These are phyloP conservation scores for Thalassiosira livingstoniorum DNA, from an alignment of 352 stramenopile genomes.

Conservation along the genomic window DNA sequence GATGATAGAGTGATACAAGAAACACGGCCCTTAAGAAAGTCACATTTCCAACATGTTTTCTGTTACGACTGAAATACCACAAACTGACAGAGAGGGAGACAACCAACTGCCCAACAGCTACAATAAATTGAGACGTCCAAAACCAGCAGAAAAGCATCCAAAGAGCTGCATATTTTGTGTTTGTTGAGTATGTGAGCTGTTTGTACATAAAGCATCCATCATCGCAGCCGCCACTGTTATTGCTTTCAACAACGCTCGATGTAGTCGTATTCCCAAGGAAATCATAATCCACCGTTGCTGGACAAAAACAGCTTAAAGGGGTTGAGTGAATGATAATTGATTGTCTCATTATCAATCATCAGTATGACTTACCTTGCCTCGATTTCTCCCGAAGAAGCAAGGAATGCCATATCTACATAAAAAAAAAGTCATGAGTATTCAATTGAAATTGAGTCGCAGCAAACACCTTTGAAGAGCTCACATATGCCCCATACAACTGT, in stretches of 20 bases:
- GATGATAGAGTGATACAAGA: constrained; percentile 88
- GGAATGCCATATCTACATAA: constrained; percentile 66
- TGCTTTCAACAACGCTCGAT: constrained; percentile 11
- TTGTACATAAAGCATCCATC: constrained; percentile 46
- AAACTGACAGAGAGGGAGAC: constrained; percentile 88
- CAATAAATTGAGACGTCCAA: constrained; percentile 96
- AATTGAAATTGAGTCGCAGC: neutral
- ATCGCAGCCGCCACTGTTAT: constrained; percentile 13
- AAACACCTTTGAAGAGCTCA: constrained; percentile 34
- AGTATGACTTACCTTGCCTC: no score
- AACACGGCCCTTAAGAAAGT: constrained; percentile 67
- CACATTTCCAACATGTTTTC: constrained; percentile 70
- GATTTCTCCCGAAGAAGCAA: constrained; percentile 84
- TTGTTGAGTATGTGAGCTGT: constrained; percentile 33
- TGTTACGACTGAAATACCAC: constrained; percentile 89
- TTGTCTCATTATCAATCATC: no score
- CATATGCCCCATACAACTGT: constrained; percentile 84
- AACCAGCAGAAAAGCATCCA: constrained; percentile 93
- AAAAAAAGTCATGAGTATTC: neutral
- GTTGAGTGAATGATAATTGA: no score
- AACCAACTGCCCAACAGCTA: constrained; percentile 93
- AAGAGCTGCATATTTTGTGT: constrained; percentile 59
- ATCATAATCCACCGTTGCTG: constrained; percentile 1
- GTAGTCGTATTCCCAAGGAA: constrained; percentile 24
- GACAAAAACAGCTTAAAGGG: constrained; percentile 37